Evolutionary conservation across 768 basidiomycete genomes (phyloP).

Genomic region (Galerina sulciceps): DNA sequence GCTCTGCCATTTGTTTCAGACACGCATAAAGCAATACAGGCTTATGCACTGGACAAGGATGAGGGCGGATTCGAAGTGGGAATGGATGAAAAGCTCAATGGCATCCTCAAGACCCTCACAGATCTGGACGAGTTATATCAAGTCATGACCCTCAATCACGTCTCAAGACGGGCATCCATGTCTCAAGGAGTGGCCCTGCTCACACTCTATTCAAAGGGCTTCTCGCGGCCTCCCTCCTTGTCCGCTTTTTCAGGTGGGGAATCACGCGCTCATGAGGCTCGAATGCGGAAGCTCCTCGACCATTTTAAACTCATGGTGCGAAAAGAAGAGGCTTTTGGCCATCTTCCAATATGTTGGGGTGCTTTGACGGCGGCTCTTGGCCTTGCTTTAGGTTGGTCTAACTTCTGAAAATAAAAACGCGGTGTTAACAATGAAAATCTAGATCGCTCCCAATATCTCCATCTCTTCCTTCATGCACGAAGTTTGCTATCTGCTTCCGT

Average conservation of each 20-base stretch:
- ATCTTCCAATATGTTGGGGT: constrained; percentile 93
- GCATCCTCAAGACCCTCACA: constrained; percentile 46
- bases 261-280: constrained; percentile 27
- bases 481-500: constrained; percentile 91
- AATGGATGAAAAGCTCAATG: constrained; percentile 19
- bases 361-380: constrained; percentile 79
- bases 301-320: constrained; percentile 71
- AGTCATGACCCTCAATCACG: constrained; percentile 86
- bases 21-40: constrained; percentile 53
- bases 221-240: constrained; percentile 58
- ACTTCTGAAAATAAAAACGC: constrained; percentile 8
- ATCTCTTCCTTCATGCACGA: constrained; percentile 92
- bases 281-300: constrained; percentile 54
- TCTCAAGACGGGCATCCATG: constrained; percentile 83
- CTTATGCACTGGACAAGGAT: constrained; percentile 18
- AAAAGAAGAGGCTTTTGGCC: constrained; percentile 69
- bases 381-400: constrained; percentile 63
- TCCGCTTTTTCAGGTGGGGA: constrained; percentile 23
- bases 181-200: constrained; percentile 93
- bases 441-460: constrained; percentile 87
- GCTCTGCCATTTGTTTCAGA: constrained; percentile 83
- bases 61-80: background rate
- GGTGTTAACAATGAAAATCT: background rate
- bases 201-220: constrained; percentile 83
- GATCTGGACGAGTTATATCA: constrained; percentile 82